A percentile compares a stretch with the other conserved stretches of the same genome.
Conservation (phyloP, 2,329 filamentous ascomycete genomes). For the Colletotrichum endophyticum region DNA sequence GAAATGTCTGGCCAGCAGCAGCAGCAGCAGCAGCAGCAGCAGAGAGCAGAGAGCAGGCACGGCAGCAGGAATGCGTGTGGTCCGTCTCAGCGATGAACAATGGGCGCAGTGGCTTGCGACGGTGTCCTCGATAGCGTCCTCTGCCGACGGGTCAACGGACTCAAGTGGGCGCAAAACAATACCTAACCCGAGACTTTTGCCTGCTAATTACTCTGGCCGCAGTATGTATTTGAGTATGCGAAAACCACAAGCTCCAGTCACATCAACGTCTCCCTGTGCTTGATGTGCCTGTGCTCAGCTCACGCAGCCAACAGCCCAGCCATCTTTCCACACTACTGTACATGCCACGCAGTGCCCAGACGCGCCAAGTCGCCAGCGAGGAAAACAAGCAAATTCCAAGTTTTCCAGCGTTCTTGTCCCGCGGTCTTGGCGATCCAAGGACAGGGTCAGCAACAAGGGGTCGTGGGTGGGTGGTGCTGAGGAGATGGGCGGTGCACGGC, state of each 20-base stretch:
- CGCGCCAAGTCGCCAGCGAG: constrained; percentile 15
- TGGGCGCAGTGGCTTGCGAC: background rate
- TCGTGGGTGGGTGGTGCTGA: background rate
- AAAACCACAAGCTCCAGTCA: background rate
- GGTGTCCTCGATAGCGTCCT: background rate
- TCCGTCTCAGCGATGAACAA: background rate
- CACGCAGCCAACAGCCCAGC: background rate
- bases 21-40: background rate
- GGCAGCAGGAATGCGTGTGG: background rate
- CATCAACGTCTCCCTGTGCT: background rate
- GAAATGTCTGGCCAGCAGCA: background rate
- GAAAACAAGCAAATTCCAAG: constrained; percentile 22
- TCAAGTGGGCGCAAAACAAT: background rate
- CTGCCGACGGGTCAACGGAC: background rate
- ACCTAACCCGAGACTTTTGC: background rate
- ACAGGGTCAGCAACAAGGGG: background rate
- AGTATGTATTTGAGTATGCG: background rate
- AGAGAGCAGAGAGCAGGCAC: background rate
- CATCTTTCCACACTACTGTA: background rate
- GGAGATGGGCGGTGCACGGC: background rate
- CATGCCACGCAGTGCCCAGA: constrained; percentile 11
- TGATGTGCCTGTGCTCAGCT: background rate
- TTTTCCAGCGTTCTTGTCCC: constrained; percentile 19
- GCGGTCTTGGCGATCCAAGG: constrained; percentile 20
- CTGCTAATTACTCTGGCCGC: background rate